Evolutionary conservation across 2,329 filamentous ascomycete species (phyloP).

Genomic region (Arthrobotrys iridis): DNA sequence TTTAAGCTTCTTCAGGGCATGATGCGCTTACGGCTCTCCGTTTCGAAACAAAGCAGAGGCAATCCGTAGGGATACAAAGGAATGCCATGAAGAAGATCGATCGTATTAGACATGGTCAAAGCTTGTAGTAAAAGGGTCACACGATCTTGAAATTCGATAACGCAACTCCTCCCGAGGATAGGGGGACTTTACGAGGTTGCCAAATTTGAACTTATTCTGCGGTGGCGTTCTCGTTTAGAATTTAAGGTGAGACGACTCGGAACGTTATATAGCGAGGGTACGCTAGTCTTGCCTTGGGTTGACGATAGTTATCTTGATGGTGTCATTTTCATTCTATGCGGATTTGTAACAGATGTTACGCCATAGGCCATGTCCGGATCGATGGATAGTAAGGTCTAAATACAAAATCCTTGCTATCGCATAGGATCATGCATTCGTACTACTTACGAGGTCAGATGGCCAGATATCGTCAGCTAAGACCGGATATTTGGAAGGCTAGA

Average conservation of each 20-base stretch:
- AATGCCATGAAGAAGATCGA: constrained; percentile 43
- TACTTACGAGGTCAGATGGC: constrained; percentile 50
- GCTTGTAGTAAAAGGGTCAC: constrained; percentile 1
- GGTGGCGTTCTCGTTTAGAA: constrained; percentile 10
- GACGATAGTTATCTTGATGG: constrained; percentile 27
- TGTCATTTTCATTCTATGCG: constrained; percentile 5
- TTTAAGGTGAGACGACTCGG: constrained; percentile 11
- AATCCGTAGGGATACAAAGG: constrained; percentile 11
- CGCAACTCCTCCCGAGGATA: too few relatives aligned
- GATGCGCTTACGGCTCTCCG: constrained; percentile 21
- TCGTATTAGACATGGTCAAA: constrained; percentile 22
- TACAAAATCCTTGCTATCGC: constrained; percentile 12
- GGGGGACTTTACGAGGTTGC: too few relatives aligned
- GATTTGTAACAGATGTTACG: constrained; percentile 17
- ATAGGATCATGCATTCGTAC: background rate
- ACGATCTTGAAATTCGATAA: constrained; percentile 19
- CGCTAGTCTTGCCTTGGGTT: constrained; percentile 13
- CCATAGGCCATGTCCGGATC: constrained; percentile 26
- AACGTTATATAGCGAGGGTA: constrained; percentile 13
- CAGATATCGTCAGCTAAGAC: constrained; percentile 48
- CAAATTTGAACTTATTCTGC: constrained; percentile 20
- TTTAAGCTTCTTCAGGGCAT: constrained; percentile 14
- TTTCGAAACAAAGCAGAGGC: constrained; percentile 11
- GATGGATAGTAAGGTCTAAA: constrained; percentile 5
- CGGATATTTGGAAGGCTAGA: constrained; percentile 22